Percentiles rank a stretch among this genome's conserved stretches.
These are phyloP conservation scores for Russula earlei DNA, from an alignment of 768 basidiomycete genomes.

Conservation along the genomic window DNA sequence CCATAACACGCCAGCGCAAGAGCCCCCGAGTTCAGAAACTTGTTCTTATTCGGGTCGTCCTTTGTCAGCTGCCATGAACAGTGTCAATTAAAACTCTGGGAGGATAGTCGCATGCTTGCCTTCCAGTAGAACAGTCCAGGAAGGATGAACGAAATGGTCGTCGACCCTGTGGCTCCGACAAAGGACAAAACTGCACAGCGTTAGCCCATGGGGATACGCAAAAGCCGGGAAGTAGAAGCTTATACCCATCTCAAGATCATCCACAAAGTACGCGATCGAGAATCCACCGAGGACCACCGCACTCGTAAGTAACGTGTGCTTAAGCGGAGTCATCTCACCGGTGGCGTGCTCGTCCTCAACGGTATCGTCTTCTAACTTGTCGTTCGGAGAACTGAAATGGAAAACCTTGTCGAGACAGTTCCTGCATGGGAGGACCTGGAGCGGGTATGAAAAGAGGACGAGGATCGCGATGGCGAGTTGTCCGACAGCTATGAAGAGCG, in stretches of 20 bases:
- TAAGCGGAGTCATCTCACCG: slow-evolving; percentile 57
- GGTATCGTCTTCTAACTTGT: slow-evolving; percentile 35
- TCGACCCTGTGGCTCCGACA: slow-evolving; percentile 94
- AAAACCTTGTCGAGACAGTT: slow-evolving; percentile 91
- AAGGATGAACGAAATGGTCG: slow-evolving; percentile 93
- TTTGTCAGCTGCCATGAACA: slow-evolving; percentile 48
- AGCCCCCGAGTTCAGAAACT: slow-evolving; percentile 47
- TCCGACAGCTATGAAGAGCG: slow-evolving; percentile 86
- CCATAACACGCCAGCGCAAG: slow-evolving; percentile 71
- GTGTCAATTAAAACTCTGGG: background rate
- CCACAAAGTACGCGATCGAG: slow-evolving; percentile 65
- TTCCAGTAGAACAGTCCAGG: slow-evolving; percentile 93
- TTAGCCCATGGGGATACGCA: background rate
- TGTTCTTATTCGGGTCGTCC: slow-evolving; percentile 46
- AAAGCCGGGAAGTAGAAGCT: slow-evolving; percentile 1
- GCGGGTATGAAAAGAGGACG: slow-evolving; percentile 86
- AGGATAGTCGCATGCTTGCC: slow-evolving; percentile 33
- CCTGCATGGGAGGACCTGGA: slow-evolving; percentile 91
- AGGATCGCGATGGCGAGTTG: slow-evolving; percentile 87
- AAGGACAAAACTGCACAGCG: slow-evolving; percentile 70
- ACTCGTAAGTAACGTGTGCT: slow-evolving; percentile 61
- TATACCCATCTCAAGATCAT: slow-evolving; percentile 69
- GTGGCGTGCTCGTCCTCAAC: slow-evolving; percentile 43
- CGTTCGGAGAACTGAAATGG: slow-evolving; percentile 30
- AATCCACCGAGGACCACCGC: slow-evolving; percentile 59